Conservation (phyloP, 2,329 filamentous ascomycete genomes). For the Xylariaceae sp. region DNA sequence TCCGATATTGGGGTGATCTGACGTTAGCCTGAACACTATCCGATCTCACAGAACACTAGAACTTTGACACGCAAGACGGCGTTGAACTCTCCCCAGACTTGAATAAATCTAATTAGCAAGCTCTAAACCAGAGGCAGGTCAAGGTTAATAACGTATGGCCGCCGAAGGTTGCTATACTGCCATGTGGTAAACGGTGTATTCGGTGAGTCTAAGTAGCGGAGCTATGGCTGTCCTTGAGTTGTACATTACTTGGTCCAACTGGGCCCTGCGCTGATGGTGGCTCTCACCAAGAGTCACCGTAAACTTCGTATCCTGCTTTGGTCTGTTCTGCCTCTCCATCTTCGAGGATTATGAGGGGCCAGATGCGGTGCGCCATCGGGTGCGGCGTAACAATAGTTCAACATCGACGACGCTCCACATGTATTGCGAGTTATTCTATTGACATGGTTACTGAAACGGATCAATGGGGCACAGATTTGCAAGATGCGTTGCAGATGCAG, state of each 20-base stretch:
- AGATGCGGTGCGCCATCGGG: conserved; percentile 24
- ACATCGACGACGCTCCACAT: conserved; percentile 3
- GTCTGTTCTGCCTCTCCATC: too few relatives aligned
- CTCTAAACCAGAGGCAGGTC: conserved; percentile 2
- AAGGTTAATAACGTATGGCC: conserved; percentile 10
- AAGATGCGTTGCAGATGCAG: conserved; percentile 31
- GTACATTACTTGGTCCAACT: too few relatives aligned
- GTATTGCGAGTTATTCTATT: conserved; percentile 3
- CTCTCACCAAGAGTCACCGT: too few relatives aligned
- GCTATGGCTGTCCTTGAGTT: too few relatives aligned
- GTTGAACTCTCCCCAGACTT: conserved; percentile 23
- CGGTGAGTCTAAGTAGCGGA: conserved; percentile 10
- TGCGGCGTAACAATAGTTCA: conserved; percentile 17
- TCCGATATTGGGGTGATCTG: conserved; percentile 22
- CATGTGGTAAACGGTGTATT: conserved; percentile 25
- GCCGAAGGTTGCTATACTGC: conserved; percentile 11
- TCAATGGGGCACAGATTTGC: conserved; percentile 25
- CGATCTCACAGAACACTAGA: conserved; percentile 14
- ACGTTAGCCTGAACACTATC: conserved; percentile 11
- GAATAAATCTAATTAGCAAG: conserved; percentile 9
- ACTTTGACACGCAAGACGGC: conserved; percentile 22
- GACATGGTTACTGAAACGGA: conserved; percentile 7
- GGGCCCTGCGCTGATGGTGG: too few relatives aligned
- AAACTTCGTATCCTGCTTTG: too few relatives aligned
- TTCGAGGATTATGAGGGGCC: too few relatives aligned